Conservation (phyloP, 495 filamentous ascomycete genomes). For the Arthonia radiata region DNA sequence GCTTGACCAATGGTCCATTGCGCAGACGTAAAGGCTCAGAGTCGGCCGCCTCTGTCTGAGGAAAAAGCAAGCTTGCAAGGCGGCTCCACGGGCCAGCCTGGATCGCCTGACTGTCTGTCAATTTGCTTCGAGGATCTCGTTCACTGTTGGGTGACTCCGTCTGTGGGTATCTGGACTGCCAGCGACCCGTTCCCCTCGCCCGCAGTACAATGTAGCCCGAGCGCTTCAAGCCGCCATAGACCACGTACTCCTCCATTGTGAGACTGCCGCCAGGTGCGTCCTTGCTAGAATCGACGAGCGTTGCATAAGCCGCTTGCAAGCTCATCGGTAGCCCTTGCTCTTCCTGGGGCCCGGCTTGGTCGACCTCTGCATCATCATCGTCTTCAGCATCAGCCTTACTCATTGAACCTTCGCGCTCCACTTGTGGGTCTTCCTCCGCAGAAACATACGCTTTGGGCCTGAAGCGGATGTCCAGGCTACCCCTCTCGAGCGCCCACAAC, state of each 20-base stretch:
- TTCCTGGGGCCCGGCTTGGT: conserved; percentile 1
- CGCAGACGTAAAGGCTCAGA: too few species aligned
- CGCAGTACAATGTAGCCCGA: conserved; percentile 57
- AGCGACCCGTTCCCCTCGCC: too few species aligned
- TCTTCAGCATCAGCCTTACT: not conserved
- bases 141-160: too few species aligned
- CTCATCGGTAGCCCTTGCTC: conserved; percentile 59
- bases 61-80: too few species aligned
- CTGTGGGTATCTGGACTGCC: too few species aligned
- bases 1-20: conserved; percentile 50
- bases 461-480: conserved; percentile 68
- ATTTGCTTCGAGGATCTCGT: too few species aligned
- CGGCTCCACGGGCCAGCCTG: too few species aligned
- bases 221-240: conserved; percentile 65
- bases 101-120: too few species aligned
- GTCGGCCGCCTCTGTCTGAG: too few species aligned
- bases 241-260: conserved; percentile 61
- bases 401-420: conserved; percentile 1
- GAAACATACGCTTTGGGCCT: conserved; percentile 16
- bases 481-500: conserved; percentile 67
- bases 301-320: conserved; percentile 69
- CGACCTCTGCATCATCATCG: not conserved
- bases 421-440: conserved; percentile 15
- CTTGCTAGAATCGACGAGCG: conserved; percentile 40
- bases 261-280: conserved; percentile 32